phyloP scores from a whole-genome alignment of 352 stramenopile species.

The Pythium rhizo-oryzae region DNA sequence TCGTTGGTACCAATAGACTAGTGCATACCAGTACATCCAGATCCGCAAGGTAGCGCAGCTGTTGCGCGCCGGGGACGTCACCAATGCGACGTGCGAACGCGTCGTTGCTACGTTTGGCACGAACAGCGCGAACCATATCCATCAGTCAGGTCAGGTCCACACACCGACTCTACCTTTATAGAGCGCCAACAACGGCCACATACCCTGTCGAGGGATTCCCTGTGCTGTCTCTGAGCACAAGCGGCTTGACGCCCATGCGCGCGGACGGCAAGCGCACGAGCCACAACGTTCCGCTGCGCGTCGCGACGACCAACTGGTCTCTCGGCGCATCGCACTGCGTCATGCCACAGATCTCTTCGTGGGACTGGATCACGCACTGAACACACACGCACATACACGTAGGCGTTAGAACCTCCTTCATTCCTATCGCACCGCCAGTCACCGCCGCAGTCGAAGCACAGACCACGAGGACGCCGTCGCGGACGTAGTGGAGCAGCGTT shows the following conservation, averaged over 20 bases:
- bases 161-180: no score
- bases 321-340: slow-evolving; percentile 17
- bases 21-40: slow-evolving; percentile 35
- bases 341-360: slow-evolving; percentile 42
- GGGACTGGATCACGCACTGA: slow-evolving; percentile 50
- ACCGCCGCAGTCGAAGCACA: neutral
- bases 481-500: slow-evolving; percentile 50
- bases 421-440: no score
- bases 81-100: slow-evolving; percentile 11
- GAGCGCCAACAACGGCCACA: neutral
- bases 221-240: neutral
- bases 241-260: slow-evolving; percentile 5
- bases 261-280: slow-evolving; percentile 26
- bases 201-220: neutral
- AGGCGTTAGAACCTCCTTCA: no score
- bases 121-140: no score
- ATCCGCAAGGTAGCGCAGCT: slow-evolving; percentile 27
- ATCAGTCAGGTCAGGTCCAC: neutral
- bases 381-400: neutral
- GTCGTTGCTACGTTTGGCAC: neutral
- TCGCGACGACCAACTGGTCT: slow-evolving; percentile 35
- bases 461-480: slow-evolving; percentile 46
- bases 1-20: slow-evolving; percentile 58
- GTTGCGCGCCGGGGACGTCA: slow-evolving; percentile 46
- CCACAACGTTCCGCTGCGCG: slow-evolving; percentile 51